Conservation (phyloP, 805 yeast genomes). For the Candida manassasensis region DNA sequence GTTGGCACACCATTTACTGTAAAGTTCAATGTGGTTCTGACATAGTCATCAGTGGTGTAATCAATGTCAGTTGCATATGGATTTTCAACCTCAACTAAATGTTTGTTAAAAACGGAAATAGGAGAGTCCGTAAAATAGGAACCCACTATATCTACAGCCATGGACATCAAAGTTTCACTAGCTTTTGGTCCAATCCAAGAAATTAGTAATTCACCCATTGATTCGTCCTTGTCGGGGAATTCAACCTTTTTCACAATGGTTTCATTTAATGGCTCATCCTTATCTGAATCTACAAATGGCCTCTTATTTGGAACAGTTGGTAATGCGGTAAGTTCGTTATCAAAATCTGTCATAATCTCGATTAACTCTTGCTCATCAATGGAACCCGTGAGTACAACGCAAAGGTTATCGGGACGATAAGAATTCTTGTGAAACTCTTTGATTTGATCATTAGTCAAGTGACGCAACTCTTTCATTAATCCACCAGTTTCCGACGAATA, state of each 20-base stretch:
- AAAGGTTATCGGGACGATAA: constrained; percentile 80
- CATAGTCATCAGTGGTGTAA: constrained; percentile 70
- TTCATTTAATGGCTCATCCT: constrained; percentile 39
- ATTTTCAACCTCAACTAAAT: constrained; percentile 73
- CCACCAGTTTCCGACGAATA: constrained; percentile 96
- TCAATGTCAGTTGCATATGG: constrained; percentile 74
- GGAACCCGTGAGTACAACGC: constrained; percentile 80
- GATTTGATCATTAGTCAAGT: constrained; percentile 68
- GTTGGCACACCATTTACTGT: constrained; percentile 73
- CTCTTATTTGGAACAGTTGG: constrained; percentile 40
- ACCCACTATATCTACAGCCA: constrained; percentile 69
- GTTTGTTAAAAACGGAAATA: constrained; percentile 65
- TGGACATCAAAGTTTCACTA: constrained; percentile 44
- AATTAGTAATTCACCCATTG: constrained; percentile 68
- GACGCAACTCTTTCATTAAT: constrained; percentile 67
- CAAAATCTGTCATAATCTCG: constrained; percentile 55
- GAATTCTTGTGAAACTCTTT: constrained; percentile 63
- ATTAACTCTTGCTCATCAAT: constrained; percentile 74
- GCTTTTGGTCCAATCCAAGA: constrained; percentile 81
- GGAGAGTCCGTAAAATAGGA: constrained; percentile 74
- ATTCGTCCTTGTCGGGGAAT: constrained; percentile 88
- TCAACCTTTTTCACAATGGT: constrained; percentile 48
- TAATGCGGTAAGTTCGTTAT: constrained; percentile 45
- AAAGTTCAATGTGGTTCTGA: constrained; percentile 54
- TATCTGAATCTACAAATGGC: constrained; percentile 74